Percentiles rank a stretch among this genome's conserved stretches.
These are phyloP conservation scores for Xylaria sp. DNA, from an alignment of 2,329 filamentous ascomycete genomes.

Conservation along the genomic window DNA sequence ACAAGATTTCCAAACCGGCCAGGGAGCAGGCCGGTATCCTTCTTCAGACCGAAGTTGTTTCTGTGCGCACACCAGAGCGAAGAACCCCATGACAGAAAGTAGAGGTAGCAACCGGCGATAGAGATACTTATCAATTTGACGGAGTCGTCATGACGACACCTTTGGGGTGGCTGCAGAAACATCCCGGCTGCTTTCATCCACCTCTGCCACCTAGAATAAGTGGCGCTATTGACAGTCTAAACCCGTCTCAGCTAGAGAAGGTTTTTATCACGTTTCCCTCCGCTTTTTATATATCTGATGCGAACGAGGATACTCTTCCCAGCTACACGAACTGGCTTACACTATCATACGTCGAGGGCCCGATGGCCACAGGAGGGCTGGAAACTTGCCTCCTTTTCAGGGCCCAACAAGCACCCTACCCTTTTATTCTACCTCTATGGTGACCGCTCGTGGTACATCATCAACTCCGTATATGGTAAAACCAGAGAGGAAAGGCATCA, in stretches of 20 bases:
- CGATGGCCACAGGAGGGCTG: neutral
- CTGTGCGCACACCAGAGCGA: neutral
- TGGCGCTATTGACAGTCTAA: conserved; percentile 55
- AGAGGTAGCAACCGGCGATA: neutral
- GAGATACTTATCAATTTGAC: conserved; percentile 1
- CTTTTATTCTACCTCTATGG: neutral
- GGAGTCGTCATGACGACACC: conserved; percentile 1
- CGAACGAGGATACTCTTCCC: conserved; percentile 32
- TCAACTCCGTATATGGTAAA: neutral
- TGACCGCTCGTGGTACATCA: neutral
- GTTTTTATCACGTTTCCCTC: conserved; percentile 44
- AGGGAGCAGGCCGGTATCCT: neutral
- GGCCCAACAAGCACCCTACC: neutral
- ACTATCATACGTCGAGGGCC: neutral
- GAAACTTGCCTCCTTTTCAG: neutral
- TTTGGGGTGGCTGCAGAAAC: neutral
- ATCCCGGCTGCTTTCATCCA: neutral
- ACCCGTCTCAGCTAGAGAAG: conserved; percentile 46
- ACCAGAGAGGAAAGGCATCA: neutral
- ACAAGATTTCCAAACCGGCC: conserved; percentile 59
- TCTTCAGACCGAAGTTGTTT: neutral
- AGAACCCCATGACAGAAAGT: neutral
- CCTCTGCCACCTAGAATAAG: conserved; percentile 46
- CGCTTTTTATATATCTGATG: conserved; percentile 42
- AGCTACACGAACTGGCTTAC: conserved; percentile 1